Base-by-base conservation (phyloP, 2,329 filamentous ascomycete species). In the Colletotrichum sp. region DNA sequence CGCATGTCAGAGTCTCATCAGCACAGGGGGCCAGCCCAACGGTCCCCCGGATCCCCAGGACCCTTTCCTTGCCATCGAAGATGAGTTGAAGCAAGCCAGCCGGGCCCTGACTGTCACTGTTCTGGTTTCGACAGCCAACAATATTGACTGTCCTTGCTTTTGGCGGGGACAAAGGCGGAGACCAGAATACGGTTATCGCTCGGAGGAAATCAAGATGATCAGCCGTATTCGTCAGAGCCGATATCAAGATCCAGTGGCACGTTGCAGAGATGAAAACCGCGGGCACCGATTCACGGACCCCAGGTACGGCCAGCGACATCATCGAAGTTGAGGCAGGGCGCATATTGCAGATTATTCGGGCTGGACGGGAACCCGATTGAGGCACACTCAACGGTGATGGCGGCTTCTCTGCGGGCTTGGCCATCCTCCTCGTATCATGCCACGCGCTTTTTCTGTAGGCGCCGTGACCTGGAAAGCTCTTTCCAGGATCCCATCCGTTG, bases 211-310 rank as follows among this genome's bases (percentile, higher is more conserved):
- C 63, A 34, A 26, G 69, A 64, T 49, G 69, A 72, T 72, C 32
- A 63, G 24, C 59, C 30, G 13, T 39, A 24, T 24, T 59, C 21
- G 69, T 63, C 26, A 55, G 15, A 18, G 28, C 30, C 39, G 68
- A 21, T 30, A 75, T 75, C 73, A 63, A 72, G 73, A 75, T 75
- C 69, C 39, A 30, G 24, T 57, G 32, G 55, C 62, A 75, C 52
- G 68, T 67, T 72, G 24, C 36, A n/a, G n/a, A 13, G 18, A 28
- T 67, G 52, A 55, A 36, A 66, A 39, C 39, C 57, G 63, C 62
- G 39, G 32, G 16, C 72, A 55, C 55, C 55, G 39, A 30, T 57
- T 32, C 68, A 67, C 69, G 24, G 62, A 39, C 39, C 36, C 49
- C n/a, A 28, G 44, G 28, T 32, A 13, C 59, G 24, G 28, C 68